Base-by-base conservation (phyloP, 352 stramenopile genomes). In the Globisporangium polare region DNA sequence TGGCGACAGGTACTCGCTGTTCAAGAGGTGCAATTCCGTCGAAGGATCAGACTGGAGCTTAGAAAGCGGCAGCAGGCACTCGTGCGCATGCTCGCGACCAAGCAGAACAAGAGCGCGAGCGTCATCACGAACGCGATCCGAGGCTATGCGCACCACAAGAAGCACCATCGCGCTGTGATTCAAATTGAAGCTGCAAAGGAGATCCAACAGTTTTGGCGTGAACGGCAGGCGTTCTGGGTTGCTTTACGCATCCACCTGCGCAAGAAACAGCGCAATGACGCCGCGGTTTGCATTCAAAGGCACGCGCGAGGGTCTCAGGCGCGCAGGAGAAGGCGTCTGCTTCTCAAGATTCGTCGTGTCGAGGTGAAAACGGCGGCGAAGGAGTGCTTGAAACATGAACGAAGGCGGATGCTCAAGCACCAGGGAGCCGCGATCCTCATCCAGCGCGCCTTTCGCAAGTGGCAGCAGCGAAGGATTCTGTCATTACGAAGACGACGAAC, bases 141-240 rank as follows among this genome's bases (percentile, higher is more conserved):
- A 33, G 12, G 26, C 5, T 81, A 77, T 27, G 63, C 41, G 0
- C 26, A 53, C 10, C 20, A 54, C 3, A 29, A 50, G 27, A 41
- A 46, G 6, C 29, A 39, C 22, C 53, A 71, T 20, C 59, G 62
- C 20, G 20, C n/a, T 13, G 9, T 50, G 18, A 47, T 24, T 20
- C 43, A 67, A 41, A 43, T 67, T 5, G 41, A 62, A 15, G 79
- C 82, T 8, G 76, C 69, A 0, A 42, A 54, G 3, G 53, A 20
- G 22, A 76, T 91, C 22, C 79, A 91, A 58, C 52, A 24, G 0
- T 89, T 89, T 47, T 91, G 82, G 79, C 58, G 68, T 13, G 51
- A 77, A 24, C 68, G 72, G 1, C 82, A 77, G 20, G 70, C 73
- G 27, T 63, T 74, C 1, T 89, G 77, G 79, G 59, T 69, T 22